Conservation (phyloP, 2,329 filamentous ascomycete species). For the Graphilbum sp. region DNA sequence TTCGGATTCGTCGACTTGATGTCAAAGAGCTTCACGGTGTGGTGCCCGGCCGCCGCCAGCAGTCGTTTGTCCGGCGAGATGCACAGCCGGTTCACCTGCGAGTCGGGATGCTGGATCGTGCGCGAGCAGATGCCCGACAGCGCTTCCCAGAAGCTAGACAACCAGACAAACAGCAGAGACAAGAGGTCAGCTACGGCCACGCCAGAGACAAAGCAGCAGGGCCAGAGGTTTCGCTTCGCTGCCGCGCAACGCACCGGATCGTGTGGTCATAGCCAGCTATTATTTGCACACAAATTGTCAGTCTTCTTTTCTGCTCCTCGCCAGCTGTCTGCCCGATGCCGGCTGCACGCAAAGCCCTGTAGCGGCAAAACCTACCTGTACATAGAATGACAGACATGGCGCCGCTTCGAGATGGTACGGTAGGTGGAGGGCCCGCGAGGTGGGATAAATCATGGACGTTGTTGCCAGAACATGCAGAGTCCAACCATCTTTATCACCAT, state of each 20-base stretch:
- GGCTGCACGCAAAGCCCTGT: too few relatives aligned
- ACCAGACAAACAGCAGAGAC: too few relatives aligned
- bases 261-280: constrained; percentile 47
- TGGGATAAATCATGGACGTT: too few relatives aligned
- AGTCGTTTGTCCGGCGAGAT: constrained; percentile 97
- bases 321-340: too few relatives aligned
- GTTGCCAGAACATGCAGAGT: too few relatives aligned
- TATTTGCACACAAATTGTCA: too few relatives aligned
- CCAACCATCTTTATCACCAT: too few relatives aligned
- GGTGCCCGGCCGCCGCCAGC: constrained; percentile 63
- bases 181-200: constrained; percentile 5
- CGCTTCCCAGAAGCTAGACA: constrained; percentile 99
- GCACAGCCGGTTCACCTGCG: constrained; percentile 93
- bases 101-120: constrained; percentile 95
- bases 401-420: not conserved
- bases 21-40: constrained; percentile 93
- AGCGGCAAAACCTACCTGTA: constrained; percentile 33
- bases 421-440: too few relatives aligned
- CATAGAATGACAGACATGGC: constrained; percentile 46
- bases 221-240: too few relatives aligned
- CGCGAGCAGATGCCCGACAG: constrained; percentile 94
- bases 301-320: not conserved
- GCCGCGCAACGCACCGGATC: constrained; percentile 37
- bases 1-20: constrained; percentile 98
- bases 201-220: too few relatives aligned